These are phyloP conservation scores for Flagelloscypha sp. DNA, from an alignment of 768 basidiomycete genomes.

Conservation along the genomic window DNA sequence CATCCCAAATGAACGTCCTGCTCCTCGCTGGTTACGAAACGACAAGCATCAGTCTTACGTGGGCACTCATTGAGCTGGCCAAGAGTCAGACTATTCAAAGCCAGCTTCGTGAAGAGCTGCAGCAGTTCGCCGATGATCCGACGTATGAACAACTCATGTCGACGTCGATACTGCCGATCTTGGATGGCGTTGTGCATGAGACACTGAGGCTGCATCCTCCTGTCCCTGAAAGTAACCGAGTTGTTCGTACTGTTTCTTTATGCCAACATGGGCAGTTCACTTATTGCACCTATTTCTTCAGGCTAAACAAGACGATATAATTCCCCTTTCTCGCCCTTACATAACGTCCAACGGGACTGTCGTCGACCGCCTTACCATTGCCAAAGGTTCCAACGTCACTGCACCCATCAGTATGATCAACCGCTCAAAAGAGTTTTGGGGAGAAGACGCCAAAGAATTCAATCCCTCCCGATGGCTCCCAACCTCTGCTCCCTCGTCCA, in stretches of 20 bases:
- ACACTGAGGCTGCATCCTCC: constrained; percentile 37
- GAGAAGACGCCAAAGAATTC: constrained; percentile 47
- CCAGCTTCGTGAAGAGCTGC: constrained; percentile 42
- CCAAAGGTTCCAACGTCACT: constrained; percentile 37
- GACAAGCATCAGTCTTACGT: constrained; percentile 23
- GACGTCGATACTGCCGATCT: constrained; percentile 35
- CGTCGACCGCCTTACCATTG: constrained; percentile 33
- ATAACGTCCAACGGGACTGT: constrained; percentile 29
- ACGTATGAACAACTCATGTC: constrained; percentile 45
- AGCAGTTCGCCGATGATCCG: constrained; percentile 35
- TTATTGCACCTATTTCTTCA: too few relatives aligned
- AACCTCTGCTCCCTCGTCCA: constrained; percentile 21
- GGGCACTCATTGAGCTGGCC: constrained; percentile 52
- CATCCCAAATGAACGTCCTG: constrained; percentile 22
- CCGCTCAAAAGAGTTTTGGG: constrained; percentile 50
- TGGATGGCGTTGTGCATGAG: constrained; percentile 45
- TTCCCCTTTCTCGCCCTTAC: constrained; percentile 50
- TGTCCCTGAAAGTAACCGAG: constrained; percentile 20
- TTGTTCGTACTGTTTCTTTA: too few relatives aligned
- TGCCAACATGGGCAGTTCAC: too few relatives aligned
- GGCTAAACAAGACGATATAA: constrained; percentile 45
- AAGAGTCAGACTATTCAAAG: constrained; percentile 35
- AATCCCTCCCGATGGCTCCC: constrained; percentile 58
- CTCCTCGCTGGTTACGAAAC: not conserved
- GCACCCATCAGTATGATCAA: constrained; percentile 41